Conservation (phyloP, 176 grass and related monocot genomes). For the Poa pratensis region DNA sequence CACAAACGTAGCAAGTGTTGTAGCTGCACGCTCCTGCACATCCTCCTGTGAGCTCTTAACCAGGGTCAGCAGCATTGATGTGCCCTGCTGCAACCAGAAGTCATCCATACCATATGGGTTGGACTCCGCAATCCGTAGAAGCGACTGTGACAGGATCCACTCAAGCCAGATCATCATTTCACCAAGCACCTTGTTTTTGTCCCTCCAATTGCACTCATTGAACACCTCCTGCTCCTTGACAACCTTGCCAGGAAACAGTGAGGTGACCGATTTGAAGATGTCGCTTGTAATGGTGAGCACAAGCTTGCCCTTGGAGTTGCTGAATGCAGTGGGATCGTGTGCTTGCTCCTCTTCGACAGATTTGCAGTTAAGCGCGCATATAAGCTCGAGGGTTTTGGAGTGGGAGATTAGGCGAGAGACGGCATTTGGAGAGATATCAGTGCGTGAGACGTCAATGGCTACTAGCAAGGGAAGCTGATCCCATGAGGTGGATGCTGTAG, state of each 20-base stretch:
- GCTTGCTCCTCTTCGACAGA: constrained; percentile 69
- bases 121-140: constrained; percentile 78
- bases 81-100: constrained; percentile 93
- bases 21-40: constrained; percentile 93
- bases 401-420: constrained; percentile 71
- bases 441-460: constrained; percentile 79
- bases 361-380: constrained; percentile 69
- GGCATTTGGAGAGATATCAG: constrained; percentile 68
- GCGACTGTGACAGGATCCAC: constrained; percentile 81
- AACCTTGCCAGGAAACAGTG: constrained; percentile 53
- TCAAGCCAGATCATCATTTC: constrained; percentile 89
- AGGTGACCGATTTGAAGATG: constrained; percentile 60
- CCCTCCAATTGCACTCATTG: constrained; percentile 61
- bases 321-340: constrained; percentile 66
- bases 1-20: constrained; percentile 89
- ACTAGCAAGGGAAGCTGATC: constrained; percentile 76
- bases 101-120: constrained; percentile 81
- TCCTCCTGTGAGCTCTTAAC: constrained; percentile 83
- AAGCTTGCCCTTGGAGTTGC: constrained; percentile 80
- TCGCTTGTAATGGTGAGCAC: constrained; percentile 70
- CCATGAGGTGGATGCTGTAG: constrained; percentile 77
- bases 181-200: constrained; percentile 56
- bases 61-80: constrained; percentile 74
- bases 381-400: constrained; percentile 78
- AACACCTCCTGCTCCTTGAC: constrained; percentile 62